These are phyloP conservation scores for Camillea tinctor DNA, from an alignment of 2,329 filamentous ascomycete species.

Conservation along the genomic window DNA sequence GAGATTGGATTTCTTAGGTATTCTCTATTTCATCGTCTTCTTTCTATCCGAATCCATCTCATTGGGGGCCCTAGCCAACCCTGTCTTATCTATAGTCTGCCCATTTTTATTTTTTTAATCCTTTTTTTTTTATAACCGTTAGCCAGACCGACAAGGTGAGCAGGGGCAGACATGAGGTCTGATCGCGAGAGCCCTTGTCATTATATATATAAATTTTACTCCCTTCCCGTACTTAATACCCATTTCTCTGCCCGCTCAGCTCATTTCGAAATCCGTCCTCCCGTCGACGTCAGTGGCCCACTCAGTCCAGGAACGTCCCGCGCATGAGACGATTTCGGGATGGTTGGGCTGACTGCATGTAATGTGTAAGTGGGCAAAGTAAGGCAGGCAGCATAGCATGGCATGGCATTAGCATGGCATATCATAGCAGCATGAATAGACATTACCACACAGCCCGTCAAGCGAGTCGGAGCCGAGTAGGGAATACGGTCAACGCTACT, in stretches of 20 bases:
- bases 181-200: not conserved
- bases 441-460: not conserved
- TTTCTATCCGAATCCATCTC: not conserved
- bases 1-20: too few relatives aligned
- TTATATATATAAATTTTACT: too few relatives aligned
- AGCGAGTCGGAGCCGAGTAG: not conserved
- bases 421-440: not conserved
- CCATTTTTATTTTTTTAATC: too few relatives aligned
- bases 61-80: not conserved
- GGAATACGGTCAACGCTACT: constrained; percentile 4
- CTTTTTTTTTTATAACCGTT: not conserved
- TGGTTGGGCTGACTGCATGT: not conserved
- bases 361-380: not conserved
- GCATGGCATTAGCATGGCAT: not conserved
- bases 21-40: not conserved
- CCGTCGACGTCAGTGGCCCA: not conserved
- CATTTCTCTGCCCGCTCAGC: not conserved
- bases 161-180: not conserved
- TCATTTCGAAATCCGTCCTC: not conserved
- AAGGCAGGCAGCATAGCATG: not conserved
- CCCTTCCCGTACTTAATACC: not conserved
- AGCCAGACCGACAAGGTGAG: not conserved
- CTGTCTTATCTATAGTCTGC: not conserved
- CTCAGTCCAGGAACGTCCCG: not conserved
- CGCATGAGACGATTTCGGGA: not conserved